Evolutionary conservation across 805 yeast species (phyloP), one percentile per base, ranked within the genome.

Genomic region (Saturnispora gosingensis): DNA sequence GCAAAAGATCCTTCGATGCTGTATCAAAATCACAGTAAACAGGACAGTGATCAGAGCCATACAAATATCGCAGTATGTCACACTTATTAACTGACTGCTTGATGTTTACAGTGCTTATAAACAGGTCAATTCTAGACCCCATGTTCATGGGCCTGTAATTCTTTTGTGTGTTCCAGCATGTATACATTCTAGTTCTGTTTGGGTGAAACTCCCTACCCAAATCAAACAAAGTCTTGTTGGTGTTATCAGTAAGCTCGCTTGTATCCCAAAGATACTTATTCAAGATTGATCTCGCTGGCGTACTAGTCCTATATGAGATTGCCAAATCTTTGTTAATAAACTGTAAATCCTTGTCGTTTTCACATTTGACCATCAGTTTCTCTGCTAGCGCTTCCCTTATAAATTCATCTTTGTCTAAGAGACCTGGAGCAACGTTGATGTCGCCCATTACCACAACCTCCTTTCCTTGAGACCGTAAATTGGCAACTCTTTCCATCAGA

Each of bases 31-130:
- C 97, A 1, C 88, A 74, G 61, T 65, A 88, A 0, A 88, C 79
- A 0, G 99, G 99, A 65, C 98, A 91, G 67, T 91, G 99, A 64
- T 91, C 99, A 0, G 97, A 88, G 0, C 99, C 99, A 63, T 77
- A 70, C 1, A 90, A 59, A 43, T 73, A 73, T 0, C 88, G 83
- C 76, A 85, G 75, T n/a, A 86, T 85, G 54, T 56, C 55, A 34
- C 56, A 57, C 10, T 48, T n/a, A 2, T 27, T 27, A 10, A 76
- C 76, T 0, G 80, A 74, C 43, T 72, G 65, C 3, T 61, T 54
- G 1, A 84, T 54, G 0, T 56, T 58, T 8, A 67, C 55, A 25
- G 84, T 75, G 0, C 76, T 66, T 6, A 89, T 64, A 5, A 91
- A 81, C 57, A 83, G 75, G 64, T 91, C 99, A 24, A 91, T 83